These are phyloP conservation scores for Plantago coronopus DNA, from an alignment of 305 asterid genomes.

Conservation along the genomic window DNA sequence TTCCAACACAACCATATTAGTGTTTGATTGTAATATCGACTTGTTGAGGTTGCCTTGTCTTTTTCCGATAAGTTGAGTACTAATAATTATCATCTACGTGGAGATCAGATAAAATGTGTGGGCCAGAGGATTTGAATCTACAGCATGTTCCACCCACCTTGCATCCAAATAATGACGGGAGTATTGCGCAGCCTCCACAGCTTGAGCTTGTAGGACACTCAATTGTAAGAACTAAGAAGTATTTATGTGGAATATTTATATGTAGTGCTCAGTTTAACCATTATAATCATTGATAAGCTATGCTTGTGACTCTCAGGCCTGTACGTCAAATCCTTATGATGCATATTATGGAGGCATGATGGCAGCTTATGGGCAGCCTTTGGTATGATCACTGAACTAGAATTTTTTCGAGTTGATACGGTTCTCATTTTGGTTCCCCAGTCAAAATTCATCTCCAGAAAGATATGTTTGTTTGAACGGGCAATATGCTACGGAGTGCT, in stretches of 20 bases:
- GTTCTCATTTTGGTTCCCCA: slow-evolving; percentile 1
- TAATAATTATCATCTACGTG: slow-evolving; percentile 21
- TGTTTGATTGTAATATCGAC: not conserved
- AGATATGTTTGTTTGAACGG: slow-evolving; percentile 3
- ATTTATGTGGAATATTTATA: slow-evolving; percentile 1
- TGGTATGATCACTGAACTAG: slow-evolving; percentile 39
- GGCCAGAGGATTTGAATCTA: slow-evolving; percentile 28
- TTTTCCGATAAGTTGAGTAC: slow-evolving; percentile 9
- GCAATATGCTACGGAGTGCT: not conserved
- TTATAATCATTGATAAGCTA: slow-evolving; percentile 1
- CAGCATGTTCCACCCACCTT: slow-evolving; percentile 40
- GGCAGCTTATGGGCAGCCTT: slow-evolving; percentile 66
- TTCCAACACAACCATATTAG: not conserved
- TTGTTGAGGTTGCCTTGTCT: slow-evolving; percentile 4
- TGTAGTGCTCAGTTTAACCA: slow-evolving; percentile 10
- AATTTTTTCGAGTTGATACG: not conserved
- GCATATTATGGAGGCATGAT: slow-evolving; percentile 61
- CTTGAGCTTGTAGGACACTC: slow-evolving; percentile 64
- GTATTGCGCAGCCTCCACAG: slow-evolving; percentile 45
- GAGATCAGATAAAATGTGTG: slow-evolving; percentile 41
- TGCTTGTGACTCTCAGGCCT: slow-evolving; percentile 40
- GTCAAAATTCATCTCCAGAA: slow-evolving; percentile 7
- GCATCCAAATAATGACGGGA: slow-evolving; percentile 41
- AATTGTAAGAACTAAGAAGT: slow-evolving; percentile 42
- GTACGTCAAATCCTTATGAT: slow-evolving; percentile 51